Evolutionary conservation across 768 basidiomycete genomes (phyloP).

Genomic region (Russula virescens): DNA sequence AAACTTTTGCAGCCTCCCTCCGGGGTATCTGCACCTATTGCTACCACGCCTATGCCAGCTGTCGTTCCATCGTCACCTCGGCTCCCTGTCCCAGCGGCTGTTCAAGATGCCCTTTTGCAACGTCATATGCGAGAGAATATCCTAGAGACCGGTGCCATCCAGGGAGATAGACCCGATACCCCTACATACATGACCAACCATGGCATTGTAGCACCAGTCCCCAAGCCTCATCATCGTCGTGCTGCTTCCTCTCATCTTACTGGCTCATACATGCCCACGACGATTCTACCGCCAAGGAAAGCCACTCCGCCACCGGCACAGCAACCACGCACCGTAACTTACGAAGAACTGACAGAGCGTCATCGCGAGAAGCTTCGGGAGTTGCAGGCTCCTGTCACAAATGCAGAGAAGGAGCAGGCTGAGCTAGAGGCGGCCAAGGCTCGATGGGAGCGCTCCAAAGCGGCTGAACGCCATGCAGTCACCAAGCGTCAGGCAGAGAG

Average conservation of each 20-base stretch:
- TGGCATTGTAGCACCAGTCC: neutral
- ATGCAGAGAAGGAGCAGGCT: slow-evolving; percentile 70
- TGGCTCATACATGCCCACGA: slow-evolving; percentile 35
- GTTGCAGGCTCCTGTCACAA: slow-evolving; percentile 80
- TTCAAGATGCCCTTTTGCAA: slow-evolving; percentile 64
- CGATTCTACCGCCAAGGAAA: slow-evolving; percentile 43
- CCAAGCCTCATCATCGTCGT: slow-evolving; percentile 14
- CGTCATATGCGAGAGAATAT: slow-evolving; percentile 70
- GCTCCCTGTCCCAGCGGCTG: slow-evolving; percentile 60
- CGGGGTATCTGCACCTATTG: slow-evolving; percentile 74
- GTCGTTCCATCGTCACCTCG: slow-evolving; percentile 36
- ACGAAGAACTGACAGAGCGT: slow-evolving; percentile 81
- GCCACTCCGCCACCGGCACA: slow-evolving; percentile 44
- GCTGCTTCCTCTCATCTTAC: slow-evolving; percentile 11
- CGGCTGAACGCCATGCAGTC: slow-evolving; percentile 69
- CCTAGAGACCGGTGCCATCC: slow-evolving; percentile 36
- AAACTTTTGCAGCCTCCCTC: slow-evolving; percentile 80
- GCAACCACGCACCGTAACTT: slow-evolving; percentile 60
- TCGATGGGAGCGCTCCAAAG: slow-evolving; percentile 78
- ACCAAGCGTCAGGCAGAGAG: slow-evolving; percentile 67
- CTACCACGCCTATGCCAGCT: slow-evolving; percentile 44
- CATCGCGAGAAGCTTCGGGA: slow-evolving; percentile 80
- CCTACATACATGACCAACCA: slow-evolving; percentile 1
- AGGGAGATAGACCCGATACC: neutral
- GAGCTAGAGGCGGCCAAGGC: slow-evolving; percentile 67